phyloP scores from a whole-genome alignment of 306 rosid species.

The Canavalia gladiata region DNA sequence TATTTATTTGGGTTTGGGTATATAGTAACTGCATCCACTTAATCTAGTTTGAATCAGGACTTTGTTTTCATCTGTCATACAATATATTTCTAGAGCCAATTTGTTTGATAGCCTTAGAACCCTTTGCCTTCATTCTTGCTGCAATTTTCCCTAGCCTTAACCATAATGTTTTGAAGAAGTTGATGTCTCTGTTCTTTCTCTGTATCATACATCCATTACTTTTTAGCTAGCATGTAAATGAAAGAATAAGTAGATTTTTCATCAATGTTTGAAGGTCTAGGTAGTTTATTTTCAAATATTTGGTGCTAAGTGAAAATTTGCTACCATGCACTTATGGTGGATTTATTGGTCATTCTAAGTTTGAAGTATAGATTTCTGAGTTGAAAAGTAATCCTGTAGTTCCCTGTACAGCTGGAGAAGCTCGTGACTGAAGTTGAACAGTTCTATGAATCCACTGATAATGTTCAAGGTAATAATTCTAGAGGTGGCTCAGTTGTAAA shows the following conservation, averaged over 20 bases:
- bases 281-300: background rate
- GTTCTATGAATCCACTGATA: slow-evolving; percentile 46
- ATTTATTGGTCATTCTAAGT: background rate
- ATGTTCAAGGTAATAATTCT: slow-evolving; percentile 57
- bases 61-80: background rate
- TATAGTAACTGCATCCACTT: background rate
- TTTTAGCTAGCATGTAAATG: background rate
- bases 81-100: background rate
- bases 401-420: slow-evolving; percentile 67
- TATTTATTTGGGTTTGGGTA: background rate
- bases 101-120: background rate
- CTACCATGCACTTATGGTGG: background rate
- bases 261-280: background rate
- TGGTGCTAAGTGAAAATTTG: background rate
- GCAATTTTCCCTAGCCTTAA: background rate
- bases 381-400: slow-evolving; percentile 32
- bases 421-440: slow-evolving; percentile 67
- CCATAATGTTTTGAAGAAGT: background rate
- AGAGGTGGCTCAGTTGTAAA: slow-evolving; percentile 59
- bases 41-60: background rate
- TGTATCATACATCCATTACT: slow-evolving; percentile 8
- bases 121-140: background rate
- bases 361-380: slow-evolving; percentile 26
- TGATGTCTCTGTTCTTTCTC: background rate
- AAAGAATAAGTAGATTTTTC: slow-evolving; percentile 3